Conservation (phyloP, 169 alveolate genomes). For the Plasmodium fragile region DNA sequence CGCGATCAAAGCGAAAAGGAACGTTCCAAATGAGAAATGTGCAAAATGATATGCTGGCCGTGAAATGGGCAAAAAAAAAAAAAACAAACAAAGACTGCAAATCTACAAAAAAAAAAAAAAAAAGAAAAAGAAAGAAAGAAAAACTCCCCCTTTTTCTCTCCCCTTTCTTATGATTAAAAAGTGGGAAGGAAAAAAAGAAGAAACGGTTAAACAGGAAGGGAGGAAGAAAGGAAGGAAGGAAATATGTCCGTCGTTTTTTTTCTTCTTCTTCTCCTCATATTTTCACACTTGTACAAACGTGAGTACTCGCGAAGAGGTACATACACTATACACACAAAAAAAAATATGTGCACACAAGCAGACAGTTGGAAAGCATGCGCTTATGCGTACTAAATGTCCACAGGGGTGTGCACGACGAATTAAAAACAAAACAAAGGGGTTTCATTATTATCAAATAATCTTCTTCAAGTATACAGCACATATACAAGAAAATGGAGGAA, state of each 20-base stretch:
- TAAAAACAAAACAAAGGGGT: not conserved
- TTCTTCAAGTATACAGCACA: not conserved
- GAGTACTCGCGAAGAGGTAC: not conserved
- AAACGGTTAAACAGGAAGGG: not conserved
- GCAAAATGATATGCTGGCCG: not conserved
- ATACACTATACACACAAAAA: not conserved
- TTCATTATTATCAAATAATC: not conserved
- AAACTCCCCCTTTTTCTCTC: not conserved
- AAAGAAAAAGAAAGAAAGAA: not conserved
- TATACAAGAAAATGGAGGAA: not conserved
- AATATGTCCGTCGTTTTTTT: not conserved
- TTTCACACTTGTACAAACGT: not conserved
- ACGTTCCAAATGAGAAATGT: not conserved
- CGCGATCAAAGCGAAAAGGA: not conserved
- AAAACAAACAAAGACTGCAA: not conserved
- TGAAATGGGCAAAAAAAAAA: not conserved
- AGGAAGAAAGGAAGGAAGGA: not conserved
- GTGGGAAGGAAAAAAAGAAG: not conserved
- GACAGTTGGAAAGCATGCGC: not conserved
- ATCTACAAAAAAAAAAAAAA: constrained; percentile 2
- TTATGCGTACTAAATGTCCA: not conserved
- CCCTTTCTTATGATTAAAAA: not conserved
- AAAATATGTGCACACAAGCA: not conserved
- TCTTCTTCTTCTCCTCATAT: not conserved
- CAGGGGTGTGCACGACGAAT: not conserved